phyloP scores from a whole-genome alignment of 306 rosid genomes.

The Alnus rubra region DNA sequence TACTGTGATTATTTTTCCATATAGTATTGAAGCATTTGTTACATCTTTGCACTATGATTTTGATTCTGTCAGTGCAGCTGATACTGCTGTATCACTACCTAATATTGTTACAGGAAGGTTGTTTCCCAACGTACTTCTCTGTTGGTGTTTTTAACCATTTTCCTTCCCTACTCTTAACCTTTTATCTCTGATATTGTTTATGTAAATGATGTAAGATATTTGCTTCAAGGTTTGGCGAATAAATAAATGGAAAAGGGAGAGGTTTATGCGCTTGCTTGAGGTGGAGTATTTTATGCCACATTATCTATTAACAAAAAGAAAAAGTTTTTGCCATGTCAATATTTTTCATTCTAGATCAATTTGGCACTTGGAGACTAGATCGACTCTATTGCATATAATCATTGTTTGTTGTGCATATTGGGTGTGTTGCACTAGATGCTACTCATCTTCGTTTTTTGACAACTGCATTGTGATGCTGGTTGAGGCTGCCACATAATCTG shows the following conservation, averaged over 20 bases:
- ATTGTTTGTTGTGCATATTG: neutral
- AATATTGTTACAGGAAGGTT: neutral
- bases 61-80: neutral
- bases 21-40: neutral
- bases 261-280: neutral
- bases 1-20: neutral
- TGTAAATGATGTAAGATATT: too few relatives aligned
- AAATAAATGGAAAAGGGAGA: too few relatives aligned
- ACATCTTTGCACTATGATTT: neutral
- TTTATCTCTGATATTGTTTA: too few relatives aligned
- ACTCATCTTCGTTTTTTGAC: neutral
- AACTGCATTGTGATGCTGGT: neutral
- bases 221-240: too few relatives aligned
- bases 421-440: neutral
- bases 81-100: conserved; percentile 18
- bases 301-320: neutral
- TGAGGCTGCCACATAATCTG: neutral
- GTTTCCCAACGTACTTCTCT: neutral
- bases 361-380: neutral
- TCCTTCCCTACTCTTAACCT: too few relatives aligned
- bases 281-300: neutral
- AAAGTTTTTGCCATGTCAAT: neutral
- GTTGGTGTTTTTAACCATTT: too few relatives aligned
- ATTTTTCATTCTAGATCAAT: neutral
- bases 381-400: neutral